Conservation (phyloP, 257 asterid species). For the Coffea eugenioides region DNA sequence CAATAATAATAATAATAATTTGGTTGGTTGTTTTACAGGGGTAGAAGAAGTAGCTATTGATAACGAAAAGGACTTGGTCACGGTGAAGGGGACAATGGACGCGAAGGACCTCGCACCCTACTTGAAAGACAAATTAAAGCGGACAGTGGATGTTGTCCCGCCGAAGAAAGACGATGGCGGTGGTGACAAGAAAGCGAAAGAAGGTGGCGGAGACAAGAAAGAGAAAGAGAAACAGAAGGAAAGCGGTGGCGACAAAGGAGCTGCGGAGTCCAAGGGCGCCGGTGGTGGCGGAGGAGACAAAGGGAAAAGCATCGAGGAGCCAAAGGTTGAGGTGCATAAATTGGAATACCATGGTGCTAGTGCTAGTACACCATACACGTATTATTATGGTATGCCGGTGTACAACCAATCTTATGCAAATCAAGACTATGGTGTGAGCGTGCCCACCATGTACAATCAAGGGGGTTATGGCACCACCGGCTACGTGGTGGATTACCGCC, state of each 20-base stretch:
- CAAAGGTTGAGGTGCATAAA: slow-evolving; percentile 55
- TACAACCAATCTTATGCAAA: slow-evolving; percentile 48
- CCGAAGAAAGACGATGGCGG: slow-evolving; percentile 60
- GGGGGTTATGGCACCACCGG: slow-evolving; percentile 29
- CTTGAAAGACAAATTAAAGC: slow-evolving; percentile 65
- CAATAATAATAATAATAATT: no score
- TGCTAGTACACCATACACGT: slow-evolving; percentile 31
- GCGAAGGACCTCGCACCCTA: slow-evolving; percentile 53
- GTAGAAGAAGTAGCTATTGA: slow-evolving; percentile 55
- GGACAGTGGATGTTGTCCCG: slow-evolving; percentile 52
- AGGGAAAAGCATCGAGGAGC: slow-evolving; percentile 22
- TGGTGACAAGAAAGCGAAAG: slow-evolving; percentile 35
- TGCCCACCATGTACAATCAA: slow-evolving; percentile 24
- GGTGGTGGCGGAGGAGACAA: slow-evolving; percentile 41
- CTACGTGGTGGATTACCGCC: slow-evolving; percentile 38
- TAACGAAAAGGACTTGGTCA: slow-evolving; percentile 61
- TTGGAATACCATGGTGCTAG: slow-evolving; percentile 34
- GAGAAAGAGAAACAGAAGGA: slow-evolving; percentile 8
- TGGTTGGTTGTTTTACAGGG: slow-evolving; percentile 36
- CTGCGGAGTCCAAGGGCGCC: slow-evolving; percentile 16
- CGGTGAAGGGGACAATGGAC: slow-evolving; percentile 74
- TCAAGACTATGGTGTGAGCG: slow-evolving; percentile 54
- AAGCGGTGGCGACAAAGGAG: slow-evolving; percentile 20
- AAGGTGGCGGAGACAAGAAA: slow-evolving; percentile 42
- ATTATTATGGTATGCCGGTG: slow-evolving; percentile 49